Conservation (phyloP, 257 asterid genomes). For the Anisodus tanguticus region DNA sequence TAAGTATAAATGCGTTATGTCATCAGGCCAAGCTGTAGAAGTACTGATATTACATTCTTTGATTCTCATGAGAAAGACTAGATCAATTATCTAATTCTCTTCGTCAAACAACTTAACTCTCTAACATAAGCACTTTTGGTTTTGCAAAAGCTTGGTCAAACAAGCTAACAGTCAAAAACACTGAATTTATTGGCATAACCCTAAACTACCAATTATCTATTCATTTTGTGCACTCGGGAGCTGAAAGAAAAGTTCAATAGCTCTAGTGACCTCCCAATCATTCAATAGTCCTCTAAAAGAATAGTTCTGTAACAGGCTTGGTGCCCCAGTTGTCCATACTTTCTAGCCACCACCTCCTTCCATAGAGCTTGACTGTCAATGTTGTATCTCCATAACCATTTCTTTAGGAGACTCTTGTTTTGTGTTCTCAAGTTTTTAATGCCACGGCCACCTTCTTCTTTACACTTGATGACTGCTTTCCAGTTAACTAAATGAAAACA, state of each 20-base stretch:
- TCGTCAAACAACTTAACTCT: no score
- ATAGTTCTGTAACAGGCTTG: background rate
- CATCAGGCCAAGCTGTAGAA: background rate
- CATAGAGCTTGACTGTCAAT: no score
- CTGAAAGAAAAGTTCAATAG: background rate
- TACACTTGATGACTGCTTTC: background rate
- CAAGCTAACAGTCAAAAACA: no score
- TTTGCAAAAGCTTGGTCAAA: no score
- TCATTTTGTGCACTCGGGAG: background rate
- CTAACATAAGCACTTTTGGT: no score
- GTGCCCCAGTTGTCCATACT: no score
- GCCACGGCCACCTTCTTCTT: background rate
- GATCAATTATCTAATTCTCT: background rate
- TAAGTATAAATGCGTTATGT: background rate
- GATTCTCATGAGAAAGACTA: background rate
- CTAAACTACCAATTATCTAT: no score
- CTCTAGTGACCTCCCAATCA: background rate
- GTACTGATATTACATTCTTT: background rate
- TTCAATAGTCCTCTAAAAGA: background rate
- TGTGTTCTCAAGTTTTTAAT: background rate
- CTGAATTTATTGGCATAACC: no score
- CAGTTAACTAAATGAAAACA: background rate
- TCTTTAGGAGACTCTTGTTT: background rate
- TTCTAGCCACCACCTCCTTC: no score
- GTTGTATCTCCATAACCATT: background rate